Evolutionary conservation across 2,329 filamentous ascomycete genomes (phyloP).

Genomic region (Tothia fuscella): DNA sequence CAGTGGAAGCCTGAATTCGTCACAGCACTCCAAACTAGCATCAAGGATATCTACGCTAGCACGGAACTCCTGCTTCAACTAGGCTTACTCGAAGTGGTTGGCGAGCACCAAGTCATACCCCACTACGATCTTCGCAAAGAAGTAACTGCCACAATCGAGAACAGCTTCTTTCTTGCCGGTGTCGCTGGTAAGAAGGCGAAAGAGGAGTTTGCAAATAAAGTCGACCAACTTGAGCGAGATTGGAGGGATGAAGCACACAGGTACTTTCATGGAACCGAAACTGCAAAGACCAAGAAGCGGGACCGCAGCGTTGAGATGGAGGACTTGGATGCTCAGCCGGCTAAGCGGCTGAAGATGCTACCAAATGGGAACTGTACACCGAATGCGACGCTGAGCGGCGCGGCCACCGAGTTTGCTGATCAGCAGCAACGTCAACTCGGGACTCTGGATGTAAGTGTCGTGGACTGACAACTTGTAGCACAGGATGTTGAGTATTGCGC

Average conservation of each 20-base stretch:
- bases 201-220: constrained; percentile 45
- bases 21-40: constrained; percentile 15
- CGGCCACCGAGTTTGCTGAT: too few species aligned
- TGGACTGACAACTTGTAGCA: too few species aligned
- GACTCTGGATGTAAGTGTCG: constrained; percentile 1
- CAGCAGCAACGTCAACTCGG: neutral
- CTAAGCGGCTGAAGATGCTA: constrained; percentile 24
- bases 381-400: too few species aligned
- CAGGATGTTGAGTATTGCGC: too few species aligned
- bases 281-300: constrained; percentile 32
- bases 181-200: constrained; percentile 55
- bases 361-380: too few species aligned
- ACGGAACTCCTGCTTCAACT: constrained; percentile 44
- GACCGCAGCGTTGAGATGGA: constrained; percentile 1
- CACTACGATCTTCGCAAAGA: constrained; percentile 44
- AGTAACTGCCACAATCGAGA: constrained; percentile 51
- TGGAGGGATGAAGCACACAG: neutral
- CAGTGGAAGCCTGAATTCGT: constrained; percentile 16
- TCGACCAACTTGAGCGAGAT: constrained; percentile 35
- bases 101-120: constrained; percentile 34
- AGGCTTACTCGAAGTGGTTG: constrained; percentile 56
- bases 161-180: constrained; percentile 39
- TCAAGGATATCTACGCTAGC: constrained; percentile 18
- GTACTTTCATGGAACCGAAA: constrained; percentile 33
- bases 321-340: constrained; percentile 12